These are phyloP conservation scores for Rubroboletus satanas DNA, from an alignment of 768 basidiomycete genomes.

Conservation along the genomic window DNA sequence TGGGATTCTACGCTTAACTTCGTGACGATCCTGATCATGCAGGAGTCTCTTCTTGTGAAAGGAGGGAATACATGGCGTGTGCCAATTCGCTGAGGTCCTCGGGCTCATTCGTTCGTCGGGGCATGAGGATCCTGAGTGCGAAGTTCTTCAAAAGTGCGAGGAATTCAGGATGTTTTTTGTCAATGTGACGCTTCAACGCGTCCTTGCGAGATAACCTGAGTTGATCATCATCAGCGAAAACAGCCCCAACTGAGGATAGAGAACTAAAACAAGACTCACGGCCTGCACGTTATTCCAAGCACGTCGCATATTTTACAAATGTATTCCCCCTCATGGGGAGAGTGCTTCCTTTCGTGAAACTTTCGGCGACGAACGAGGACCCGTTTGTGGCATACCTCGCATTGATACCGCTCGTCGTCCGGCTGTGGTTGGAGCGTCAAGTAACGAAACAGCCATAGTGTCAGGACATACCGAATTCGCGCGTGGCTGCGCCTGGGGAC, in stretches of 20 bases:
- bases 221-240: background rate
- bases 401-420: background rate
- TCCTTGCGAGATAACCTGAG: constrained; percentile 3
- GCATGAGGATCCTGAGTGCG: background rate
- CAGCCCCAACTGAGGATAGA: background rate
- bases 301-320: background rate
- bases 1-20: no score
- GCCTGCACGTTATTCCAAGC: background rate
- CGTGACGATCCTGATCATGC: no score
- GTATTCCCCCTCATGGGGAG: background rate
- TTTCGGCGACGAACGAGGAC: background rate
- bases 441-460: no score
- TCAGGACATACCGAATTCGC: background rate
- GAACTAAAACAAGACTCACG: background rate
- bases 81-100: background rate
- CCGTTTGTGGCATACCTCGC: background rate
- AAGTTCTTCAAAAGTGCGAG: background rate
- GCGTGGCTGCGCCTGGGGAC: background rate
- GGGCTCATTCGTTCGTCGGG: background rate
- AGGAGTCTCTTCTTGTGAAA: background rate
- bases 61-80: background rate
- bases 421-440: background rate
- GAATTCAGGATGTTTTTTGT: background rate
- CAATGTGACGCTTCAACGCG: background rate
- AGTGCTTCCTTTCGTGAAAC: background rate